Base-by-base conservation (phyloP, 345 rosid genomes). In the Noccaea caerulescens region DNA sequence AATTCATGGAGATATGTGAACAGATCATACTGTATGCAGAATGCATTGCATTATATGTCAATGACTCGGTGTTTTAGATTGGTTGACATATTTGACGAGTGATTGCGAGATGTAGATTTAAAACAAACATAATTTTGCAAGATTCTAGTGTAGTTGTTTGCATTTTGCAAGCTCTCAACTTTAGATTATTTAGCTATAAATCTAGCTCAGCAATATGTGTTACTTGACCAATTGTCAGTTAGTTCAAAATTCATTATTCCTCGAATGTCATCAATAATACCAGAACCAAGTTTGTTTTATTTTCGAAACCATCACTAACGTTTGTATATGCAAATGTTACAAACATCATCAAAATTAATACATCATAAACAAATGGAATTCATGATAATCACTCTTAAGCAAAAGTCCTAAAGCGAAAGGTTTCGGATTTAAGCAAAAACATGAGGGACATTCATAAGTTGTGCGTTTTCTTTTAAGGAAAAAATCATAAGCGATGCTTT, bases 391-490 rank as follows among this genome's bases (percentile, higher is more conserved):
- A 41, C 39, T 39, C 41, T 39, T 11, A 53, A 41, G 27, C 51
- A 41, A 52, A 53, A 13, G 71, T 66, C 27, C 2, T 65, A 37
- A 27, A 27, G 30, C 30, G 30, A 27, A 37, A 36, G 39, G 30
- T 16, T 14, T 37, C 10, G 33, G 27, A 36, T 57, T 55, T 9
- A 6, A 55, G 27, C 8, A 3, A 34, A 55, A 46, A 45, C 44
- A 63, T 6, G 44, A 63, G 68, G 32, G 68, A 36, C 44, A 63
- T 63, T 18, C 44, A 63, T 62, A 63, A 63, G 68, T 13, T 55
- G 5, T 8, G 42, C 33, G 60, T 55, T 55, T 13, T 55, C 23
- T 54, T 32, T 33, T 33, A 13, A 10, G 7, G 42, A 34, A 34
- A 57, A 34, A 45, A 32, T 36, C 64, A 30, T 34, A 36, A 12